Conservation (phyloP, 495 filamentous ascomycete species). For the Aeminium ludgeri region DNA sequence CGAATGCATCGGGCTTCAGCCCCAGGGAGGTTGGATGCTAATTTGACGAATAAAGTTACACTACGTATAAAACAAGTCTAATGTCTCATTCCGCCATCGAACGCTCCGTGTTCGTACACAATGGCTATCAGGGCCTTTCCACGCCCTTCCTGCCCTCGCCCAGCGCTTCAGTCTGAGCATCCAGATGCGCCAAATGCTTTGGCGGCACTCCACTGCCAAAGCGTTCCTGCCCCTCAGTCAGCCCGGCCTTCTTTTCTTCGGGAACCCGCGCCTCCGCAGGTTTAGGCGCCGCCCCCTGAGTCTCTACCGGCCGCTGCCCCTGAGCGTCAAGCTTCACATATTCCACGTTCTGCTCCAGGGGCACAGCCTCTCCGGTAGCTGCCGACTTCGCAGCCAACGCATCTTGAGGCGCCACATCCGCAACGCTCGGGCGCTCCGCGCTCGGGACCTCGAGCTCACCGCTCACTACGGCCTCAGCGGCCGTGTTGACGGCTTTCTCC, state of each 20-base stretch:
- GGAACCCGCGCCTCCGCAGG: background rate
- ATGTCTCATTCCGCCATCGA: no score
- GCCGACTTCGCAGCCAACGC: background rate
- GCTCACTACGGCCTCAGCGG: background rate
- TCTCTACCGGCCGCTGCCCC: background rate
- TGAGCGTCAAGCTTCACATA: background rate
- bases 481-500: background rate
- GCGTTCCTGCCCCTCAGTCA: background rate
- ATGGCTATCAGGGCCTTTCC: background rate
- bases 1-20: no score
- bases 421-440: background rate
- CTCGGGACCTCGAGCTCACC: background rate
- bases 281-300: background rate
- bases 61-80: no score
- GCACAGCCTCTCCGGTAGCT: background rate
- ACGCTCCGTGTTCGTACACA: no score
- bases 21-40: no score
- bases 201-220: background rate
- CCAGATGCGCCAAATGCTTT: conserved; percentile 2
- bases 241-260: background rate
- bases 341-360: background rate
- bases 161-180: background rate
- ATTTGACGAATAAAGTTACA: no score
- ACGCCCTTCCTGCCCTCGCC: background rate
- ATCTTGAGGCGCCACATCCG: background rate